Base-by-base conservation (phyloP, 805 yeast genomes). In the Pichia phayaonensis region DNA sequence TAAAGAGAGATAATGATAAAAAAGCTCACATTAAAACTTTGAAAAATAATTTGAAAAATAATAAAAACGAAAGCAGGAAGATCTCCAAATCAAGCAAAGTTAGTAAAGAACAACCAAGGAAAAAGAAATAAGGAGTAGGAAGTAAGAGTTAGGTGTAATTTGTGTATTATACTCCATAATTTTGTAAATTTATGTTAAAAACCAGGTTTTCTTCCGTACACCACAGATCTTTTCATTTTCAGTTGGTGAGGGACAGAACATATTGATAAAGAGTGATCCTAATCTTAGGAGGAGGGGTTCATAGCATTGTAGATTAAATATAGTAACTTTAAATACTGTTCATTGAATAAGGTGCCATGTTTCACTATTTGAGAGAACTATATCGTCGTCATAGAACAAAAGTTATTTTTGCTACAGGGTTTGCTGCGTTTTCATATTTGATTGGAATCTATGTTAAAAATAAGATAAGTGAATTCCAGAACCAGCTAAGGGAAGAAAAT, bases 401-500 rank as follows among this genome's bases (percentile, higher is more conserved):
- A 59, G 45, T 79, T 12, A 42, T 75, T 15, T 62, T 73, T 18
- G 65, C 77, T 2, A 63, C 75, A 1, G 78, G 81, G 31, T 54
- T 74, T 11, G 60, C 72, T 13, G 73, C 82, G 3, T 59, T 71
- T 0, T 63, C 76, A 1, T 79, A 76, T 55, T 61, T 78, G 46
- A 60, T 72, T 5, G 57, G 73, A 13, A 68, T 70, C 22, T 76
- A 71, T 56, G 65, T 79, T 20, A 68, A 70, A 49, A 58, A 63
- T 49, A 76, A 77, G 61, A 62, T 81, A 41, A 56, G 63, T 15
- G 79, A 77, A 57, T 68, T 76, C 42, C 84, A 81, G 57, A 70
- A 74, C 47, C 70, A 73, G 44, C 58, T 81, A 40, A 69, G 75
- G 44, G 79, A 79, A 55, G 85, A 82, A 65, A 75, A 79, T 42